Base-by-base conservation (phyloP, 805 yeast species). In the Lachancea fermentati region DNA sequence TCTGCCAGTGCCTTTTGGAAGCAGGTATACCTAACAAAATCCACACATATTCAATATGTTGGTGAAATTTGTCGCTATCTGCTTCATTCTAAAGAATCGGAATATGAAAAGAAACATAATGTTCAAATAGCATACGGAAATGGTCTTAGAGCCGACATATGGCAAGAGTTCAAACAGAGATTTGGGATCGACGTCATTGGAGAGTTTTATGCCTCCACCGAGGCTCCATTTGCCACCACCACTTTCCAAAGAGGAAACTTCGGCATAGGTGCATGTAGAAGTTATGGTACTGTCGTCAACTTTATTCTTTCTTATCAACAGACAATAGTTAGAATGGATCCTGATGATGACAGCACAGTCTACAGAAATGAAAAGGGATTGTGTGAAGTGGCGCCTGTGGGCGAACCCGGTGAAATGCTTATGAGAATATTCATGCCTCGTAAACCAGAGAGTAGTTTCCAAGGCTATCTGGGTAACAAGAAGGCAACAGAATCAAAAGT, bases 41-140 rank as follows among this genome's bases (percentile, higher is more conserved):
- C 96, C 3, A 85, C 95, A 3, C 85, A 85, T 47, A 74, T 87
- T 40, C 96, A 89, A 63, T 89, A 89, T 53, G 97, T 89, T 13
- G 97, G 97, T 13, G 97, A 89, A 62, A 88, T 87, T 24, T 86
- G 97, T 61, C 75, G 97, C 36, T 91, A 88, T 55, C 69, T 89
- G 44, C 63, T 85, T 47, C 78, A 81, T 50, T 66, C 87, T 1
- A 76, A 81, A 35, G 66, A 65, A 6, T 80, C 81, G 32, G 81
- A 85, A 8, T 81, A 75, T 55, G 94, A 86, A 56, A 59, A 64
- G 32, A 58, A 58, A 32, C 95, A 86, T 58, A 46, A 57, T 4
- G 79, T 85, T 8, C 63, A 65, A 31, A 76, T 80, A 32, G 97
- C 96, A 0, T 79, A 79, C 58, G 97, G 97, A 32, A 89, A 91